phyloP scores from a whole-genome alignment of 2,329 filamentous ascomycete species.

The Hypomyces perniciosus region DNA sequence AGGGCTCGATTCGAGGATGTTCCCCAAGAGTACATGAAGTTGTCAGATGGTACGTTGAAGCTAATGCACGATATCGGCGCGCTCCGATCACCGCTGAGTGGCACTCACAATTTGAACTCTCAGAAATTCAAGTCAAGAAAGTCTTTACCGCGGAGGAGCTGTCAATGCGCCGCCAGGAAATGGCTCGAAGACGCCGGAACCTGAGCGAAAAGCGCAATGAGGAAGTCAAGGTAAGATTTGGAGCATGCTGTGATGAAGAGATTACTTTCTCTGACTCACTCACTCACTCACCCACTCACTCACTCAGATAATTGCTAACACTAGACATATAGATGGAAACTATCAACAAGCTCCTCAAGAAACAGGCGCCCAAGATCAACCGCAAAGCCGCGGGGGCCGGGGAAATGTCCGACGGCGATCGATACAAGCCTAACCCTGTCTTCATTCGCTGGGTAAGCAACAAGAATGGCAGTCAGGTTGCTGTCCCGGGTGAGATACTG shows the following conservation, averaged over 20 bases:
- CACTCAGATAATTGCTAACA: slow-evolving; percentile 6
- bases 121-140: slow-evolving; percentile 60
- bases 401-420: slow-evolving; percentile 41
- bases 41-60: slow-evolving; percentile 48
- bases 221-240: slow-evolving; percentile 52
- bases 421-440: slow-evolving; percentile 49
- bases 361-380: slow-evolving; percentile 72
- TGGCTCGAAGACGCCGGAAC: slow-evolving; percentile 55
- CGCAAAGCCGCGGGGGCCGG: slow-evolving; percentile 44
- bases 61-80: not conserved
- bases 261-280: not conserved
- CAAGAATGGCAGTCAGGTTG: slow-evolving; percentile 56
- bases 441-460: slow-evolving; percentile 68
- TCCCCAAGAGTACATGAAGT: slow-evolving; percentile 51
- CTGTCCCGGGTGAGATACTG: slow-evolving; percentile 63
- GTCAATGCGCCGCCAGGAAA: slow-evolving; percentile 56
- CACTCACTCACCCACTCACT: too few species aligned
- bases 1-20: slow-evolving; percentile 53
- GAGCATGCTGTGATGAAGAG: not conserved
- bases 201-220: slow-evolving; percentile 60
- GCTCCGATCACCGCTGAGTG: not conserved
- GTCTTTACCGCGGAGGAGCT: slow-evolving; percentile 56
- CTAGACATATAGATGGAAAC: slow-evolving; percentile 64
- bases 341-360: slow-evolving; percentile 84
- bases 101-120: not conserved